These are phyloP conservation scores for Suhomyces bokatorum DNA, from an alignment of 1,139 yeast species.

Conservation along the genomic window DNA sequence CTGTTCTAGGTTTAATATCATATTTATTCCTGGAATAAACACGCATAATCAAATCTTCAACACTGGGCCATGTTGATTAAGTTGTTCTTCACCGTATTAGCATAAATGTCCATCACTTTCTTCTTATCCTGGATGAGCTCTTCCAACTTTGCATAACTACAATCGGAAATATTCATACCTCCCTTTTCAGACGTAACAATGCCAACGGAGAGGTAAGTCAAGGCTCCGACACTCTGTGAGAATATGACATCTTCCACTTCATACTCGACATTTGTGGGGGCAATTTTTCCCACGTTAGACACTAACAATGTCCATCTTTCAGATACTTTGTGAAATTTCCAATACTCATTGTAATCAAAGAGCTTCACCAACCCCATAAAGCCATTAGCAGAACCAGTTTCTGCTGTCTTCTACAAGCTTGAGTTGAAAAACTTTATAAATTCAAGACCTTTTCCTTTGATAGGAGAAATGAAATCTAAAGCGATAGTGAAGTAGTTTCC, in stretches of 20 bases:
- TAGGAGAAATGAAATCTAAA: conserved; percentile 16
- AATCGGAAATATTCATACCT: conserved; percentile 5
- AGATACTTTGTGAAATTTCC: conserved; percentile 12
- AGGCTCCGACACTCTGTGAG: background rate
- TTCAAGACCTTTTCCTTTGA: conserved; percentile 7
- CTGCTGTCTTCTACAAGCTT: background rate
- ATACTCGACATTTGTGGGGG: background rate
- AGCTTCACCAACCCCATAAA: conserved; percentile 13
- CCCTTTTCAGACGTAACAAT: conserved; percentile 4
- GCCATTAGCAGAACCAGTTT: background rate
- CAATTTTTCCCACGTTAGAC: conserved; percentile 25
- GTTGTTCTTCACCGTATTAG: background rate
- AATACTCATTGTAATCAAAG: conserved; percentile 16
- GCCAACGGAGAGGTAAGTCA: background rate
- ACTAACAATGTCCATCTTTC: conserved; percentile 21
- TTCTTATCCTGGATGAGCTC: conserved; percentile 1
- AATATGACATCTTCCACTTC: conserved; percentile 5
- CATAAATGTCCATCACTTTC: conserved; percentile 7
- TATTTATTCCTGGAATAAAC: too few relatives aligned
- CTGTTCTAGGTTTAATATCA: too few relatives aligned
- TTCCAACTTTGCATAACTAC: background rate
- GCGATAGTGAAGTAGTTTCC: conserved; percentile 25
- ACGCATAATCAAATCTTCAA: too few relatives aligned
- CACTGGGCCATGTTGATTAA: background rate
- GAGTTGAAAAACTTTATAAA: background rate